Evolutionary conservation across 352 stramenopile genomes (phyloP).

Genomic region (Phytophthora palmivora): DNA sequence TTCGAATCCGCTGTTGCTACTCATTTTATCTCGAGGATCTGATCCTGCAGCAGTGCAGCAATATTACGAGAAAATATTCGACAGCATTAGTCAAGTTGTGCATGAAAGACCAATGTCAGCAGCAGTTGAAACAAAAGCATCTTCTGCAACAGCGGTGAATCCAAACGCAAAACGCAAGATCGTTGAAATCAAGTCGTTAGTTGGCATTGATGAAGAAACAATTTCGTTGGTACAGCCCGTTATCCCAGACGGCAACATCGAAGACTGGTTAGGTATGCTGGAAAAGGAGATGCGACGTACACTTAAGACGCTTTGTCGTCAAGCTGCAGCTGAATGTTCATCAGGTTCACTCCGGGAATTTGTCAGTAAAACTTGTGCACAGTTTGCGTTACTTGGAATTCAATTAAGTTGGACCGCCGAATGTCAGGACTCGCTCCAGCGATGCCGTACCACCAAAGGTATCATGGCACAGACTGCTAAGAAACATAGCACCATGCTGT

Average conservation of each 20-base stretch:
- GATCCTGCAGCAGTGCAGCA: slow-evolving; percentile 82
- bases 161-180: slow-evolving; percentile 66
- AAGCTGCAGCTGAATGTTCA: slow-evolving; percentile 63
- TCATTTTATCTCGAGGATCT: slow-evolving; percentile 89
- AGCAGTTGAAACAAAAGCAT: slow-evolving; percentile 12
- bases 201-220: slow-evolving; percentile 76
- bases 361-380: slow-evolving; percentile 72
- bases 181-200: slow-evolving; percentile 76
- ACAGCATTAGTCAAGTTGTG: slow-evolving; percentile 79
- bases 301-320: slow-evolving; percentile 69
- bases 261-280: slow-evolving; percentile 80
- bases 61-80: slow-evolving; percentile 92
- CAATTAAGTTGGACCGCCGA: slow-evolving; percentile 83
- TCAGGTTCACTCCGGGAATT: slow-evolving; percentile 64
- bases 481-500: slow-evolving; percentile 78
- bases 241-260: slow-evolving; percentile 78
- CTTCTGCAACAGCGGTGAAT: slow-evolving; percentile 10
- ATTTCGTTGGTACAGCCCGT: slow-evolving; percentile 69
- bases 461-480: slow-evolving; percentile 90
- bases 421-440: slow-evolving; percentile 75
- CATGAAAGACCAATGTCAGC: slow-evolving; percentile 50
- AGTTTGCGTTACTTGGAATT: slow-evolving; percentile 81
- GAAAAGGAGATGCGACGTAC: slow-evolving; percentile 77
- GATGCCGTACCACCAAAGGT: slow-evolving; percentile 82
- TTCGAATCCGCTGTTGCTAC: slow-evolving; percentile 89